Conservation (phyloP, 1,284 basidiomycete species). For the Marasmius sp. region DNA sequence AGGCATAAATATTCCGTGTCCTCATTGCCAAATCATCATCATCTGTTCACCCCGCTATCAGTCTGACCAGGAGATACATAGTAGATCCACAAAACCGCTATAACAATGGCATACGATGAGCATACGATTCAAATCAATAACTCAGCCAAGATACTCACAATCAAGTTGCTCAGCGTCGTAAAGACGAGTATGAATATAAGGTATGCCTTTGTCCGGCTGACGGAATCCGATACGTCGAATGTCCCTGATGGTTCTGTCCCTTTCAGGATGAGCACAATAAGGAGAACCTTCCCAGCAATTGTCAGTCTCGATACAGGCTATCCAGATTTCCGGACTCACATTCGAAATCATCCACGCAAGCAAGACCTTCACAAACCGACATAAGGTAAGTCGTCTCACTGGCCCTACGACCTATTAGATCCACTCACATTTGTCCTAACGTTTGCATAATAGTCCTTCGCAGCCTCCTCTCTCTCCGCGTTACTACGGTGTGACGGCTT, state of each 20-base stretch:
- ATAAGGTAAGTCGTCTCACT: neutral
- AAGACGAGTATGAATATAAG: slow-evolving; percentile 80
- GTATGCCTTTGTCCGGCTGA: slow-evolving; percentile 70
- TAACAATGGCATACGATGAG: slow-evolving; percentile 1
- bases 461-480: slow-evolving; percentile 71
- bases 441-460: slow-evolving; percentile 87
- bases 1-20: no score
- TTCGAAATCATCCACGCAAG: slow-evolving; percentile 86
- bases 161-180: slow-evolving; percentile 72
- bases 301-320: slow-evolving; percentile 2
- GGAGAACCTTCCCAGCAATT: slow-evolving; percentile 52
- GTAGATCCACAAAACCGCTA: slow-evolving; percentile 50
- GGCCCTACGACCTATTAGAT: neutral
- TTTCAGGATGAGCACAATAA: slow-evolving; percentile 75
- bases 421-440: slow-evolving; percentile 83
- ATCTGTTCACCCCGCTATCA: slow-evolving; percentile 41
- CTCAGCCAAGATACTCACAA: slow-evolving; percentile 36
- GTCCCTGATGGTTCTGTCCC: slow-evolving; percentile 62
- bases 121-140: neutral
- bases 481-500: slow-evolving; percentile 28
- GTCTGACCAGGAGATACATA: slow-evolving; percentile 42
- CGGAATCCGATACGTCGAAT: slow-evolving; percentile 53
- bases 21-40: neutral
- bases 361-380: slow-evolving; percentile 48
- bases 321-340: slow-evolving; percentile 40